phyloP scores from a whole-genome alignment of 192 early-diverging fungal species.

The Backusella liffmaniae region DNA sequence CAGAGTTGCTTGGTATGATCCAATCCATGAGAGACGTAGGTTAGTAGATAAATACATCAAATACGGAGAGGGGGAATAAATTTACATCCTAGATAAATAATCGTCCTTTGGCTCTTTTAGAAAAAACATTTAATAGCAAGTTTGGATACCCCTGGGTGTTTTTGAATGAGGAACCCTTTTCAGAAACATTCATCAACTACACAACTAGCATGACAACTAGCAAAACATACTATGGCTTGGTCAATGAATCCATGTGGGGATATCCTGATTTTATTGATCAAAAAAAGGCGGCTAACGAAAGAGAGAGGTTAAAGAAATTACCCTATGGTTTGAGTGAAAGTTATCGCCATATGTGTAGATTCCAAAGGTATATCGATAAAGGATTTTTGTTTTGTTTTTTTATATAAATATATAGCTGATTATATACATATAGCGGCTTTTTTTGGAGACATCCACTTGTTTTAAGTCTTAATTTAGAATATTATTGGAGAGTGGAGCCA shows the following conservation, averaged over 20 bases:
- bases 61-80: neutral
- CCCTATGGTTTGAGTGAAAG: conserved; percentile 69
- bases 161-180: conserved; percentile 76
- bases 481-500: conserved; percentile 61
- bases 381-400: neutral
- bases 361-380: conserved; percentile 21
- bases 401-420: neutral
- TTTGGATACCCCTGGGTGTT: conserved; percentile 86
- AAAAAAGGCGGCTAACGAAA: conserved; percentile 51
- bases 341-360: conserved; percentile 90
- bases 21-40: conserved; percentile 63
- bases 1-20: conserved; percentile 58
- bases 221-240: conserved; percentile 64
- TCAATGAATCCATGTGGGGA: conserved; percentile 71
- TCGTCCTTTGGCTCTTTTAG: conserved; percentile 8
- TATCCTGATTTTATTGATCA: conserved; percentile 74
- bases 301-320: conserved; percentile 45
- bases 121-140: conserved; percentile 69
- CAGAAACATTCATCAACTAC: conserved; percentile 62
- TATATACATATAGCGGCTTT: conserved; percentile 29
- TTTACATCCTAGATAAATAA: neutral
- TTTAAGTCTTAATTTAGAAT: conserved; percentile 51
- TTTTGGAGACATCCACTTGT: conserved; percentile 53
- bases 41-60: neutral
- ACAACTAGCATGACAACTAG: conserved; percentile 45